Base-by-base conservation (phyloP, 2,329 filamentous ascomycete species). In the Sporothrix mexicana region DNA sequence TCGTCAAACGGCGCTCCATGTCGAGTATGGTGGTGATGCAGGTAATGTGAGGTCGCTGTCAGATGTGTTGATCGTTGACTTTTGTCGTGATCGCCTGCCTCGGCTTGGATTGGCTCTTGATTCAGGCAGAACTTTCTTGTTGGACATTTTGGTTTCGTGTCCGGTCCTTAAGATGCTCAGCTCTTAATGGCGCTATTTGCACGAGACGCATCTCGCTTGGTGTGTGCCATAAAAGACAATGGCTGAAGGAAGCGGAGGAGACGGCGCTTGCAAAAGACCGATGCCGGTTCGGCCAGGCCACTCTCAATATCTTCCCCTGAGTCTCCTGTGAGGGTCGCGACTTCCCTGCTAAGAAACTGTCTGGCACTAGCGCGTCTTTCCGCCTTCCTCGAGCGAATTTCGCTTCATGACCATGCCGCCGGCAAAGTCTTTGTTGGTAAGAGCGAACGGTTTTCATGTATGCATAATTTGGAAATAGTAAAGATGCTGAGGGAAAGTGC, bases 281-380 rank as follows among this genome's bases (percentile, higher is more conserved):
- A 62, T 45, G 36, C 59, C 59, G 59, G 45, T 45, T 62, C 59
- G 59, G 59, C 59, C 36, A 62, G 36, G 23, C 17, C 8, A 47
- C 7, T 47, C 1, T 57, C 53, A 36, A 57, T 72, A 74, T 73
- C 7, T 73, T 17, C 55, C 51, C 51, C 13, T 49, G 20, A 23
- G 3, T 20, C 20, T 2, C 23, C 57, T n/a, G 12, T 7, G n/a
- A 30, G 2, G 30, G 15, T 62, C 20, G 59, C n/a, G 59, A 13
- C 13, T 13, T 3, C 9, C 59, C 59, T 36, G 17, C 7, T 12
- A 20, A 20, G 13, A 10, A 25, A 43, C 59, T 4, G 36, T 17
- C 59, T 8, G 47, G 23, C 55, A 25, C 55, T 59, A 59, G 17
- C 3, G 8, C n/a, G 9, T 12, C 6, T 12, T 20, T 55, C 51